These are phyloP conservation scores for Botrytis hyacinthi DNA, from an alignment of 2,329 filamentous ascomycete species.

Conservation along the genomic window DNA sequence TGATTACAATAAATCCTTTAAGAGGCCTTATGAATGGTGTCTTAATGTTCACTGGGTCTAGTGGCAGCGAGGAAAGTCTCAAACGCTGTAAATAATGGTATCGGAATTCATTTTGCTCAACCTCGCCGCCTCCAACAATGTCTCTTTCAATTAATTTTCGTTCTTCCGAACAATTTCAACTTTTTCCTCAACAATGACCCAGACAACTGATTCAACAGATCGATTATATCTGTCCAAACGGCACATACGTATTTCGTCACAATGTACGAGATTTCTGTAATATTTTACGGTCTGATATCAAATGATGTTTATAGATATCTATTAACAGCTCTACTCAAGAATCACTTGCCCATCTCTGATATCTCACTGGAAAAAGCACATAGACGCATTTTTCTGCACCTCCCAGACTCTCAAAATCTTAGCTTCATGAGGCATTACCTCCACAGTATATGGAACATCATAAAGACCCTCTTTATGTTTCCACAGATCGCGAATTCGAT, in stretches of 20 bases:
- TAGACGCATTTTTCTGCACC: conserved; percentile 19
- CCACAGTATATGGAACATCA: conserved; percentile 28
- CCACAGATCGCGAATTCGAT: conserved; percentile 29
- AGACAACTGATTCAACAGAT: no score
- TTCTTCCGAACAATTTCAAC: neutral
- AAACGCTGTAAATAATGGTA: neutral
- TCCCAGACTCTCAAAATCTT: conserved; percentile 27
- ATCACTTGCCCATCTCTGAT: neutral
- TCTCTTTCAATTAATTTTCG: neutral
- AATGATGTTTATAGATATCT: neutral
- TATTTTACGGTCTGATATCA: neutral
- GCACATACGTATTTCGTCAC: neutral
- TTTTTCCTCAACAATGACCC: neutral
- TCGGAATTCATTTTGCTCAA: neutral
- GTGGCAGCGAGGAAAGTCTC: neutral
- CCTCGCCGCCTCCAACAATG: neutral
- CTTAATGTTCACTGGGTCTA: neutral
- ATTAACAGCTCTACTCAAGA: neutral
- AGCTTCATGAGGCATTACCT: conserved; percentile 30
- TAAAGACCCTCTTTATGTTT: conserved; percentile 30
- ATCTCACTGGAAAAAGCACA: conserved; percentile 17
- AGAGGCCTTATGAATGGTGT: neutral
- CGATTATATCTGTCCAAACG: neutral
- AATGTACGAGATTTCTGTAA: neutral
- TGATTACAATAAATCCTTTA: neutral